Evolutionary conservation across 495 filamentous ascomycete genomes (phyloP), one percentile per base, ranked within the genome.

Genomic region (Penicillium arizonense): DNA sequence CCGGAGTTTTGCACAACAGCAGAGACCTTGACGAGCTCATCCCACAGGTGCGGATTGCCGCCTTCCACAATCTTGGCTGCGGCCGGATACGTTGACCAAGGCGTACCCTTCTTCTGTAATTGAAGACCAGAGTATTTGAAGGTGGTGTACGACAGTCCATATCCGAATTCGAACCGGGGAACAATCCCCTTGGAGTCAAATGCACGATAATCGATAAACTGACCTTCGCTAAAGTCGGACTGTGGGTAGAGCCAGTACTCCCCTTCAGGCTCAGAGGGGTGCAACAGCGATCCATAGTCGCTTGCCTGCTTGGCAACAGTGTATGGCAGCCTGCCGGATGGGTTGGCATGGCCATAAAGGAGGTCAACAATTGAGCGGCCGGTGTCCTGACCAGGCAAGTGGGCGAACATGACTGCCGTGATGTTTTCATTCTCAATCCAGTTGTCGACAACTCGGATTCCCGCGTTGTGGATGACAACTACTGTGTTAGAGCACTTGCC

Each of bases 341-440:
- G 86, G 50, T 87, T 87, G 21, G 77, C 70, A 16, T 82, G 77
- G 8, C 89, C 89, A 39, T 90, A 85, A 2, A 91, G 70, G 21
- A 93, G 69, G 54, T 89, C 87, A 3, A 78, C 79, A 1, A 91
- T 67, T 3, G 88, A 80, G 34, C 87, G 84, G 12, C 89, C 89
- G 10, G 81, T 84, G 56, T 91, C 87, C 61, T 91, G 82, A 28
- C 87, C 86, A 0, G 87, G 89, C 0, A 92, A 72, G 56, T 89
- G 83, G 21, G 86, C 89, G 43, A 87, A 76, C 13, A 92, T 62
- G 2, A 91, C 79, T 5, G 79, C 87, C 45, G 86, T 89, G 50
- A 92, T 73, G 48, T 76, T 79, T 7, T 78, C 77, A 2, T 82
- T 59, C 16, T 61, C 44, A 28, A 71, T 58, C 68, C 70, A 76